These are phyloP conservation scores for Tetragonia tetragonoides DNA, from an alignment of 148 eudicot species.

Conservation along the genomic window DNA sequence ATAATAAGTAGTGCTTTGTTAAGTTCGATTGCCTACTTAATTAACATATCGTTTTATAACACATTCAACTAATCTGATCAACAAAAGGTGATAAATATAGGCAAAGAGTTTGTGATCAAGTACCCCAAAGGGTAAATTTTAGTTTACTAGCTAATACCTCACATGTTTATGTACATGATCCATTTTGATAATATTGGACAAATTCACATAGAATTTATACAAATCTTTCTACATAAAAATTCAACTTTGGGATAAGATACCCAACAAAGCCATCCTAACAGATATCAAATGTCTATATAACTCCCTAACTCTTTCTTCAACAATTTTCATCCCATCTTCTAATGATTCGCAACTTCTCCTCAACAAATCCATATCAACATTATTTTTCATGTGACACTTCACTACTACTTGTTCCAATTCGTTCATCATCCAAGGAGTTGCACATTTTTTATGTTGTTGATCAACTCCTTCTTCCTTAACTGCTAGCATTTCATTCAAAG, in stretches of 20 bases:
- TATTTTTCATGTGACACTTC: slow-evolving; percentile 7
- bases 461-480: slow-evolving; percentile 11
- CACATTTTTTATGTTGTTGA: slow-evolving; percentile 13
- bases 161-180: too few relatives aligned
- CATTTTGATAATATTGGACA: background rate
- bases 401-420: slow-evolving; percentile 27
- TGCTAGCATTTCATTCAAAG: slow-evolving; percentile 21
- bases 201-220: background rate
- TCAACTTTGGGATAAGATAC: slow-evolving; percentile 21
- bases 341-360: slow-evolving; percentile 27
- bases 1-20: too few relatives aligned
- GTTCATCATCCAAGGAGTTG: slow-evolving; percentile 30
- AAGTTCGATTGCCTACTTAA: too few relatives aligned
- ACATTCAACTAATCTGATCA: too few relatives aligned
- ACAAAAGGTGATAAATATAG: too few relatives aligned
- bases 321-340: slow-evolving; percentile 21
- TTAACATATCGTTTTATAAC: too few relatives aligned
- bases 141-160: too few relatives aligned
- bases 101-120: too few relatives aligned
- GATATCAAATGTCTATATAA: slow-evolving; percentile 32
- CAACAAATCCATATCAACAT: slow-evolving; percentile 13
- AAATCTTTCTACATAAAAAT: slow-evolving; percentile 14
- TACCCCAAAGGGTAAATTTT: too few relatives aligned
- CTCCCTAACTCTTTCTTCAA: slow-evolving; percentile 36
- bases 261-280: slow-evolving; percentile 33